Evolutionary conservation across 1,284 basidiomycete species (phyloP), one percentile per base, ranked within the genome.

Genomic region (Golubevia pallescens): DNA sequence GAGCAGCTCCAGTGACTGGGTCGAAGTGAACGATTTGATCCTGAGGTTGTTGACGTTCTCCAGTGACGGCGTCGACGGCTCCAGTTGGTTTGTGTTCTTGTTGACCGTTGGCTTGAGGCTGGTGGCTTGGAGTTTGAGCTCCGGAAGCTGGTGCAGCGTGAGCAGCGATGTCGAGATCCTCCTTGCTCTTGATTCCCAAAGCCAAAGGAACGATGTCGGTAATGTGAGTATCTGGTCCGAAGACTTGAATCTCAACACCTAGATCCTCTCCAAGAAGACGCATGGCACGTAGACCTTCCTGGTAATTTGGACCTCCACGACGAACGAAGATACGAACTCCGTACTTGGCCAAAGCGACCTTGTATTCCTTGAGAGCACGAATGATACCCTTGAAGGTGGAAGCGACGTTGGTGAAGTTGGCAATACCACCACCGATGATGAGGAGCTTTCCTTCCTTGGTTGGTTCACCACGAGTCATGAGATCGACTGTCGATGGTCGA

Each of bases 341-440:
- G 78, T 84, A 69, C 65, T 77, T 74, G 64, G 74, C 70, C 21
- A 84, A 73, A 23, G 71, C 57, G 5, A 67, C 57, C n/a, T 95
- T 94, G 90, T 91, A 95, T 88, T 95, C 93, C 89, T 97, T 93
- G 80, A 99, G 90, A 20, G 96, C 96, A 69, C 92, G 93, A 86
- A 99, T 98, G 89, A 98, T 99, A 77, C 96, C 96, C 90, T 98
- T 98, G 92, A 99, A 99, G 72, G 96, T 99, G 16, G 96, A 92
- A 53, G 96, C 96, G 78, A 99, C 95, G 86, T 99, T 98, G 86
- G 95, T 98, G 88, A 99, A 99, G 91, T 99, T 99, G 88, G 96
- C 96, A 76, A 98, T 97, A 88, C 96, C 96, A 89, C 97, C 97
- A 87, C 96, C 97, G 75, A 99, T 97, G 90, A 99, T 97, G 87